phyloP scores from a whole-genome alignment of 2,329 filamentous ascomycete species.

The Byssochlamys sp. region DNA sequence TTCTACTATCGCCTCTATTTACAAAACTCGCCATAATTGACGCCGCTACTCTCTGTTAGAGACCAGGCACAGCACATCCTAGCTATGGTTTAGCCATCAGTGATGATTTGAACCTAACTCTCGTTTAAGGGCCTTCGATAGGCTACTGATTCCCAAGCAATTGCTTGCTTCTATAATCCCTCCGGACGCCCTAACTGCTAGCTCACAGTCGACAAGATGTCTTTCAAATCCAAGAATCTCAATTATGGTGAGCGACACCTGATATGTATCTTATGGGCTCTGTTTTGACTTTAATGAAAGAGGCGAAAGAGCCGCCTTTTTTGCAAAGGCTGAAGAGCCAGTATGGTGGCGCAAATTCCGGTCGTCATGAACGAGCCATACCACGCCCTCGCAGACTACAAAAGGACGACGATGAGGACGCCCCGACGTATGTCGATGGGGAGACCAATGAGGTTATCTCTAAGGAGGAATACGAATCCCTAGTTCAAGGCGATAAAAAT shows the following conservation, averaged over 20 bases:
- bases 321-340: constrained; percentile 32
- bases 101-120: neutral
- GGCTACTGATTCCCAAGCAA: neutral
- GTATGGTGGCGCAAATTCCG: constrained; percentile 23
- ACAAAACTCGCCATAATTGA: neutral
- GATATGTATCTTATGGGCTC: constrained; percentile 1
- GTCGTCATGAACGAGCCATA: constrained; percentile 28
- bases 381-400: constrained; percentile 28
- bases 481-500: constrained; percentile 21
- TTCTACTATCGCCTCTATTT: neutral
- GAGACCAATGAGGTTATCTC: constrained; percentile 35
- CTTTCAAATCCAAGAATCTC: constrained; percentile 35
- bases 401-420: constrained; percentile 30
- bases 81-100: neutral
- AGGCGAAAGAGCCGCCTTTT: constrained; percentile 35
- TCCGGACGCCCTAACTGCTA: neutral
- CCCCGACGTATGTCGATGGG: constrained; percentile 36
- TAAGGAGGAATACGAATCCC: constrained; percentile 34
- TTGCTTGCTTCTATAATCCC: neutral
- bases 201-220: constrained; percentile 16
- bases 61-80: neutral
- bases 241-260: constrained; percentile 28
- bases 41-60: neutral
- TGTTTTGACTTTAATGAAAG: constrained; percentile 13
- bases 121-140: neutral